Base-by-base conservation (phyloP, 352 stramenopile species). In the Globisporangium megalacanthum region DNA sequence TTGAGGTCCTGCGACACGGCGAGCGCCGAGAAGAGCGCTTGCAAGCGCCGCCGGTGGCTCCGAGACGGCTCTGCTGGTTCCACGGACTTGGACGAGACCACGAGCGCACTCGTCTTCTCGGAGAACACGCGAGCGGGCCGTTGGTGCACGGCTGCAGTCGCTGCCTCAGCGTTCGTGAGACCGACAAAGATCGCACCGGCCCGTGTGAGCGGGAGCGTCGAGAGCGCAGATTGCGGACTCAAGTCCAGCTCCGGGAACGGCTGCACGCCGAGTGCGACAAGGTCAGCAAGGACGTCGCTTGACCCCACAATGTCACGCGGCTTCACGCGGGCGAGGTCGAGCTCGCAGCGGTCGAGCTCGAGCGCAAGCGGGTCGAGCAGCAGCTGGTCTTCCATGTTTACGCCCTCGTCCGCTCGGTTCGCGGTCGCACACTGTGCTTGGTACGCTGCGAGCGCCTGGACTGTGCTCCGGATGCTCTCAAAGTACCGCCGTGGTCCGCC, bases 11-110 rank as follows among this genome's bases (percentile, higher is more conserved):
- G 29, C 29, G 48, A 20, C 29, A 17, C 29, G 7, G 33, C 48
- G 4, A 52, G 48, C 48, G 48, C 48, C 25, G 48, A 41, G 48
- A 9, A 52, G 17, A 52, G 20, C 14, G 48, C 48, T 20, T 49
- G 44, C 44, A 49, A 20, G 19, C 44, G 44, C 44, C 44, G 44
- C 6, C 44, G 44, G 44, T 49, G 44, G 44, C 44, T 49, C n/a
- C 44, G 44, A 9, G 15, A 13, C 17, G n/a, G 48, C 29, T 29
- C 29, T 17, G 48, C 14, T 31, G 48, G n/a, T 11, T 36, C 29
- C n/a, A 31, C 29, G 25, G 6, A 22, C 48, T 13, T 15, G 4
- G 33, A 52, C 4, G 19, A 15, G 25, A 52, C 25, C 15, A 29
- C 25, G 25, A 41, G 25, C 6, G 48, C 19, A 31, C 6, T 41